Conservation (phyloP, 2,329 filamentous ascomycete genomes). For the Penicillium crustosum region DNA sequence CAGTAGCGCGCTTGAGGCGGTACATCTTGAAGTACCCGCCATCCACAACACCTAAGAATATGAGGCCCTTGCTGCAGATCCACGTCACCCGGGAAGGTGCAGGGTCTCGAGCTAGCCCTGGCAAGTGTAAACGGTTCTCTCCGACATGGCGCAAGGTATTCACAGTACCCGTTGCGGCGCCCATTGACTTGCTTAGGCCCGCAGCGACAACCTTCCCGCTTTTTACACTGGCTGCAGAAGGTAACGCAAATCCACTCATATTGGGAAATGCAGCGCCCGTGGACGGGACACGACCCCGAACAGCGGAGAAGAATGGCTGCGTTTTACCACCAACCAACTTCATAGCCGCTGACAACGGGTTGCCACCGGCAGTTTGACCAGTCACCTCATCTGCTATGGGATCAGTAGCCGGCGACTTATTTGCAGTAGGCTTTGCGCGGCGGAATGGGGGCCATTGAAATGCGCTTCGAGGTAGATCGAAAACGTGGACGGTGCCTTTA, state of each 20-base stretch:
- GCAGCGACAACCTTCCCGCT: conserved; percentile 50
- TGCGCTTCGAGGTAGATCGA: conserved; percentile 78
- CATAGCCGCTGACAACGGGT: conserved; percentile 67
- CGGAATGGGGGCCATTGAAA: conserved; percentile 80
- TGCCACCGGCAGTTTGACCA: conserved; percentile 39
- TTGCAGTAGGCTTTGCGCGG: conserved; percentile 45
- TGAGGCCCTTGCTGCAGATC: conserved; percentile 44
- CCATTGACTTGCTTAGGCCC: conserved; percentile 52
- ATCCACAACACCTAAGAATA: conserved; percentile 48
- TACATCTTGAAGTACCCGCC: conserved; percentile 48
- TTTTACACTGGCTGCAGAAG: conserved; percentile 48
- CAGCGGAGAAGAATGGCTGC: conserved; percentile 65
- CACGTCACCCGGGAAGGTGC: conserved; percentile 48
- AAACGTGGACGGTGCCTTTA: conserved; percentile 90
- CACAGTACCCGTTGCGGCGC: conserved; percentile 50
- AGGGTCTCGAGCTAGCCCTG: conserved; percentile 40
- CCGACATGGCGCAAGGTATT: conserved; percentile 50
- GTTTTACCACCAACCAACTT: conserved; percentile 63
- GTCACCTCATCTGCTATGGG: conserved; percentile 51
- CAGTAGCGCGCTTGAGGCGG: conserved; percentile 39
- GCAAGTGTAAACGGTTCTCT: conserved; percentile 50
- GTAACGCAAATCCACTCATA: conserved; percentile 45
- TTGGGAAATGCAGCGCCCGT: conserved; percentile 45
- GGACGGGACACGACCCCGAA: conserved; percentile 55
- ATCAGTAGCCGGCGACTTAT: conserved; percentile 39